phyloP scores from a whole-genome alignment of 2,329 filamentous ascomycete species.

The Trichoderma simmonsii region DNA sequence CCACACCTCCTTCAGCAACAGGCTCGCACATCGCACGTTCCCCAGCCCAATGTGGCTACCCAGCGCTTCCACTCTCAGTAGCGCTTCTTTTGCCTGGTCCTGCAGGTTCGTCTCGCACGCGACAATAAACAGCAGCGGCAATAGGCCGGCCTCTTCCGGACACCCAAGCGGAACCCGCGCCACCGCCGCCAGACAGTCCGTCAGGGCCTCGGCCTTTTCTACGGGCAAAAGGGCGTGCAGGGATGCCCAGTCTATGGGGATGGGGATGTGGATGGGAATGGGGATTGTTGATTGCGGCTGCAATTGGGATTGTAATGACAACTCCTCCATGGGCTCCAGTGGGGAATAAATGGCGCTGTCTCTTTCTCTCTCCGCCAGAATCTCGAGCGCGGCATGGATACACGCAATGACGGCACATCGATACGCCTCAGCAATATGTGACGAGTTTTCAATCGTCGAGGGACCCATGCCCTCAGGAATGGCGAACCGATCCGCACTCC shows the following conservation, averaged over 20 bases:
- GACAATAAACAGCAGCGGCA: slow-evolving; percentile 12
- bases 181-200: slow-evolving; percentile 3
- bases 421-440: slow-evolving; percentile 6
- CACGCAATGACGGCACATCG: slow-evolving; percentile 4
- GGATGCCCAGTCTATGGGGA: background rate
- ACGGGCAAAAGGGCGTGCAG: slow-evolving; percentile 6
- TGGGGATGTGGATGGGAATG: too few species aligned
- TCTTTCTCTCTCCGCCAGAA: background rate
- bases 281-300: background rate
- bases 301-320: background rate
- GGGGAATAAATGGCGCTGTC: background rate
- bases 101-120: background rate
- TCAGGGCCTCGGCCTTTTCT: background rate
- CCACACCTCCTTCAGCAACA: slow-evolving; percentile 5
- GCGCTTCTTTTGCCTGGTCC: background rate
- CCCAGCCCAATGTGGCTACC: slow-evolving; percentile 11
- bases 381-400: slow-evolving; percentile 5
- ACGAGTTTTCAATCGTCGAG: slow-evolving; percentile 8
- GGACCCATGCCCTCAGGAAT: slow-evolving; percentile 9
- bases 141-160: slow-evolving; percentile 10
- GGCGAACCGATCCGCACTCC: slow-evolving; percentile 7
- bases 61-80: background rate
- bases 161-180: slow-evolving; percentile 3
- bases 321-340: background rate
- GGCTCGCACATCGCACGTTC: slow-evolving; percentile 1